phyloP scores from a whole-genome alignment of 139 green algal genomes.

The Chlorella sp. region DNA sequence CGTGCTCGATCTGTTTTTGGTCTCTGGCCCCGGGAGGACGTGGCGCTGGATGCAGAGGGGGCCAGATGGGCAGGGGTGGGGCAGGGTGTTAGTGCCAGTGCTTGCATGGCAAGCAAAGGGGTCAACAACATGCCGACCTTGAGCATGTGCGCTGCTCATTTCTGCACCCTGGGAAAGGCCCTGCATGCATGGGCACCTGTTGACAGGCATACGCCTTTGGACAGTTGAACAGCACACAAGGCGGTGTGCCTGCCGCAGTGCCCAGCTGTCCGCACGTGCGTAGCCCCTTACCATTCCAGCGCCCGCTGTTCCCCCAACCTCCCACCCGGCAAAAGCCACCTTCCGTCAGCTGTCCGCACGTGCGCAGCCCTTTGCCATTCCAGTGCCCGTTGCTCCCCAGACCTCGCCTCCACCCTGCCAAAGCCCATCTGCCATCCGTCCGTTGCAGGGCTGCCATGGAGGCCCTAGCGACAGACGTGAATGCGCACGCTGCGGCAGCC shows the following conservation, averaged over 20 bases:
- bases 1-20: no score
- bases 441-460: slow-evolving; percentile 60
- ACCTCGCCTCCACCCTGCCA: background rate
- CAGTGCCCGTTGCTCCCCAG: background rate
- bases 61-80: no score
- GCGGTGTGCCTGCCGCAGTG: no score
- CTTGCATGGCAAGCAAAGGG: no score
- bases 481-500: slow-evolving; percentile 51
- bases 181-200: no score
- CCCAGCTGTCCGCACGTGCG: background rate
- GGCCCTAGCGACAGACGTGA: slow-evolving; percentile 67
- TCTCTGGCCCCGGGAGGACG: no score
- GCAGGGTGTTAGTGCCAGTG: no score
- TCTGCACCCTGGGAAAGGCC: no score
- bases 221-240: no score
- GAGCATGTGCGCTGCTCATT: no score
- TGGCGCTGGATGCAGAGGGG: slow-evolving; percentile 70
- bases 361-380: background rate
- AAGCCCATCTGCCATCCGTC: background rate
- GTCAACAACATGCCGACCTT: no score
- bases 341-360: background rate
- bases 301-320: background rate
- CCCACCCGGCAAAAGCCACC: background rate
- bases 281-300: background rate
- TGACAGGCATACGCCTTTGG: no score